A percentile compares a stretch with the other conserved stretches of the same genome.
phyloP scores from a whole-genome alignment of 305 asterid genomes.

The Caryopteris hybrid region DNA sequence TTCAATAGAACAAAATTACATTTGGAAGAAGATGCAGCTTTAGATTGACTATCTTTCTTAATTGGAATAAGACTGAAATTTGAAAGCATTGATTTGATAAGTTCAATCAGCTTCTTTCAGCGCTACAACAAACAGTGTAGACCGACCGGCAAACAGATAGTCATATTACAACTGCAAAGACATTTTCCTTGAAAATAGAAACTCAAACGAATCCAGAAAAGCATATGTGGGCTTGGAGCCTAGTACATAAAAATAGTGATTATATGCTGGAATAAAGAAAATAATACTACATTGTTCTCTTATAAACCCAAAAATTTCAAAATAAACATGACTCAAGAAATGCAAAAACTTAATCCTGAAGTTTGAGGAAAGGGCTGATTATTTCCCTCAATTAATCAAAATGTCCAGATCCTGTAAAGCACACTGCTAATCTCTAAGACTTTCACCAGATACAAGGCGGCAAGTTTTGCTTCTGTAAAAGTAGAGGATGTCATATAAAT shows the following conservation, averaged over 20 bases:
- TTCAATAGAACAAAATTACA: conserved; percentile 5
- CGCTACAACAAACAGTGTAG: neutral
- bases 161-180: too few species aligned
- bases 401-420: neutral
- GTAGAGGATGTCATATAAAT: too few species aligned
- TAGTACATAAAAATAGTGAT: neutral
- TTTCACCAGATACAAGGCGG: neutral
- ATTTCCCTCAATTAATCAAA: conserved; percentile 4
- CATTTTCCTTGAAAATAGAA: neutral
- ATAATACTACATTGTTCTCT: neutral
- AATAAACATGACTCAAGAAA: neutral
- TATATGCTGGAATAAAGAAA: neutral
- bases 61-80: neutral
- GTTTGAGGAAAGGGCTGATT: neutral
- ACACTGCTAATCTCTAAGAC: neutral
- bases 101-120: neutral
- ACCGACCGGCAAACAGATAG: too few species aligned
- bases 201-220: neutral
- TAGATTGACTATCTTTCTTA: neutral
- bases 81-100: neutral
- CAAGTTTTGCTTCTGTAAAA: neutral
- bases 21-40: neutral
- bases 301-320: conserved; percentile 2
- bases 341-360: neutral
- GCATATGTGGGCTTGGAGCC: neutral